phyloP scores from a whole-genome alignment of 129 eudicot species.

The Chrysanthemum makinoi region DNA sequence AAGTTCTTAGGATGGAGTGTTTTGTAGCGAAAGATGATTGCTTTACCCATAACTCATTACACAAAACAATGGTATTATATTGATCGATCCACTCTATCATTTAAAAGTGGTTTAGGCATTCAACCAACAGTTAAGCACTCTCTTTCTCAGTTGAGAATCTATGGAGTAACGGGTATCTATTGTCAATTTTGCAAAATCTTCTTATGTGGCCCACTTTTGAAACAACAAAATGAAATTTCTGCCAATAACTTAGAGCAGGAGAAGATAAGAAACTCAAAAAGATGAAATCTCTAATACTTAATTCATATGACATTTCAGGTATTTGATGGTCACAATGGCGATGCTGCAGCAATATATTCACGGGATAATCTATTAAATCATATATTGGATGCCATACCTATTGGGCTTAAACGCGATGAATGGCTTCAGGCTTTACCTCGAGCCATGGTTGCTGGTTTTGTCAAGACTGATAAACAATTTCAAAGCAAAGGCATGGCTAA shows the following conservation, averaged over 20 bases:
- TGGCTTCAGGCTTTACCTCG: slow-evolving; percentile 86
- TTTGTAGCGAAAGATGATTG: slow-evolving; percentile 3
- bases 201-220: neutral
- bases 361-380: slow-evolving; percentile 60
- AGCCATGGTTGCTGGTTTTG: slow-evolving; percentile 85
- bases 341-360: slow-evolving; percentile 78
- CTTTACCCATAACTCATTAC: slow-evolving; percentile 11
- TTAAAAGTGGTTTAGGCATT: slow-evolving; percentile 4
- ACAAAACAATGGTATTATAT: neutral
- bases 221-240: neutral
- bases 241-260: neutral
- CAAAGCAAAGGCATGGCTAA: slow-evolving; percentile 59
- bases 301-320: slow-evolving; percentile 34
- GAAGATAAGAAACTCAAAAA: neutral
- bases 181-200: neutral
- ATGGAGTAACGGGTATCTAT: neutral
- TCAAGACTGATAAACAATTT: slow-evolving; percentile 75
- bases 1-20: neutral
- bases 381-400: slow-evolving; percentile 63
- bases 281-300: neutral
- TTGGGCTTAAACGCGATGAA: slow-evolving; percentile 67
- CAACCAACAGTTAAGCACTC: neutral
- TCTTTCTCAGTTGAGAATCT: neutral
- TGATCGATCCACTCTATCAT: neutral
- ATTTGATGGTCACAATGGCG: slow-evolving; percentile 89